A percentile compares a stretch with the other conserved stretches of the same genome.
Conservation (phyloP, 306 rosid species). For the Begonia loranthoides region DNA sequence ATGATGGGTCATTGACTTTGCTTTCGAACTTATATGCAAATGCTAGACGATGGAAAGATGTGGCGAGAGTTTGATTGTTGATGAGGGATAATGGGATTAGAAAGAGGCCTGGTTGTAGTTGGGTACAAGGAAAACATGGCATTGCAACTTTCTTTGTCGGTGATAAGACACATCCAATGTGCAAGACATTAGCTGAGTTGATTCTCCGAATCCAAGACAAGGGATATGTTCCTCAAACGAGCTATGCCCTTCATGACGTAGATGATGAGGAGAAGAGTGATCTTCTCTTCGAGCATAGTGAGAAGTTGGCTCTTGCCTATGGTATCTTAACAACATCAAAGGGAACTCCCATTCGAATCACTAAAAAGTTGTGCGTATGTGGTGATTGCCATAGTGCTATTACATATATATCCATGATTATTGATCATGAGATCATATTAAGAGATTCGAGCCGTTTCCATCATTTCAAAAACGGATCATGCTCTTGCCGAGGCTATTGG, state of each 20-base stretch:
- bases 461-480: constrained; percentile 74
- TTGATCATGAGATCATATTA: constrained; percentile 64
- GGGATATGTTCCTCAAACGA: constrained; percentile 70
- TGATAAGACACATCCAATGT: constrained; percentile 52
- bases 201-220: constrained; percentile 54
- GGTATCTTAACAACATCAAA: constrained; percentile 40
- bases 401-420: constrained; percentile 55
- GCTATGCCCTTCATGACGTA: constrained; percentile 81
- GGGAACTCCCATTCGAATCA: constrained; percentile 42
- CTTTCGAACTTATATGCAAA: constrained; percentile 81
- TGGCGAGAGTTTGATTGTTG: constrained; percentile 47
- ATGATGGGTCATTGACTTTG: constrained; percentile 71
- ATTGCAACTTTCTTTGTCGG: constrained; percentile 63
- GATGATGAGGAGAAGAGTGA: constrained; percentile 81
- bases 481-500: constrained; percentile 78
- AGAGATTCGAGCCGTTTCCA: constrained; percentile 88
- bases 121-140: constrained; percentile 67
- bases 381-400: constrained; percentile 77
- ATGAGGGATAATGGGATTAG: constrained; percentile 58
- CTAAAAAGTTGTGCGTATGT: constrained; percentile 63
- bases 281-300: constrained; percentile 72
- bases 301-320: constrained; percentile 89
- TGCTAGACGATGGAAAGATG: constrained; percentile 79
- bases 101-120: constrained; percentile 82
- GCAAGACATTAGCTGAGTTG: constrained; percentile 37